Evolutionary conservation across 495 filamentous ascomycete genomes (phyloP).

Genomic region (Daldinia caldariorum): DNA sequence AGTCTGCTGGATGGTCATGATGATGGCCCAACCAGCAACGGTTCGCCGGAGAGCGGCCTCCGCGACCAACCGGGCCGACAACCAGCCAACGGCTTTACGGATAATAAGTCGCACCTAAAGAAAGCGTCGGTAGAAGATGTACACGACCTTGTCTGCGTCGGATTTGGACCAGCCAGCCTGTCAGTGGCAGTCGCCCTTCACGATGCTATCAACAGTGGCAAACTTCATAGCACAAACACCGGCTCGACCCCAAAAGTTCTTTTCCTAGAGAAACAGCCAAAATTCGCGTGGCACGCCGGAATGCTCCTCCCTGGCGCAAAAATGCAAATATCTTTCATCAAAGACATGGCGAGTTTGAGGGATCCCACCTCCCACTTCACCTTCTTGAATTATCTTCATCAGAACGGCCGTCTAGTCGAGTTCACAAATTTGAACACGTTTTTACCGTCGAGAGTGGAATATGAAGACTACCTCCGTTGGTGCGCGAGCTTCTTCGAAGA

Average conservation of each 20-base stretch:
- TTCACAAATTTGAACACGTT: slow-evolving; percentile 94
- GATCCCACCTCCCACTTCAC: slow-evolving; percentile 92
- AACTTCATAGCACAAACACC: slow-evolving; percentile 47
- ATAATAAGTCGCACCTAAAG: slow-evolving; percentile 49
- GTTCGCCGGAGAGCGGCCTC: slow-evolving; percentile 12
- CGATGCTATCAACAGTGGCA: slow-evolving; percentile 66
- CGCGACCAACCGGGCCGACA: background rate
- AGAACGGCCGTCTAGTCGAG: slow-evolving; percentile 78
- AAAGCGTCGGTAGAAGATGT: slow-evolving; percentile 62
- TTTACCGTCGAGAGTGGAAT: slow-evolving; percentile 85
- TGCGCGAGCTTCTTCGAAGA: slow-evolving; percentile 84
- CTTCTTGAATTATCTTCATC: slow-evolving; percentile 92
- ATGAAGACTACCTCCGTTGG: slow-evolving; percentile 95
- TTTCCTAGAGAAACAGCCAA: slow-evolving; percentile 84
- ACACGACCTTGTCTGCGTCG: slow-evolving; percentile 88
- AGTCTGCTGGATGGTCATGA: slow-evolving; percentile 39
- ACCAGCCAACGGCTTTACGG: slow-evolving; percentile 4
- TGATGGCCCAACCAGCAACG: slow-evolving; percentile 25
- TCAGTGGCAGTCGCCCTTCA: slow-evolving; percentile 92
- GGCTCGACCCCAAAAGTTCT: slow-evolving; percentile 69
- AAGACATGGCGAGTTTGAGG: slow-evolving; percentile 89
- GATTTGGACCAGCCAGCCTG: slow-evolving; percentile 92
- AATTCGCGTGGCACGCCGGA: slow-evolving; percentile 91
- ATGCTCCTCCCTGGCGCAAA: slow-evolving; percentile 93
- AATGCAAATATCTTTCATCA: slow-evolving; percentile 99